phyloP scores from a whole-genome alignment of 805 yeast species.

The Zygoascus bituminiphila region DNA sequence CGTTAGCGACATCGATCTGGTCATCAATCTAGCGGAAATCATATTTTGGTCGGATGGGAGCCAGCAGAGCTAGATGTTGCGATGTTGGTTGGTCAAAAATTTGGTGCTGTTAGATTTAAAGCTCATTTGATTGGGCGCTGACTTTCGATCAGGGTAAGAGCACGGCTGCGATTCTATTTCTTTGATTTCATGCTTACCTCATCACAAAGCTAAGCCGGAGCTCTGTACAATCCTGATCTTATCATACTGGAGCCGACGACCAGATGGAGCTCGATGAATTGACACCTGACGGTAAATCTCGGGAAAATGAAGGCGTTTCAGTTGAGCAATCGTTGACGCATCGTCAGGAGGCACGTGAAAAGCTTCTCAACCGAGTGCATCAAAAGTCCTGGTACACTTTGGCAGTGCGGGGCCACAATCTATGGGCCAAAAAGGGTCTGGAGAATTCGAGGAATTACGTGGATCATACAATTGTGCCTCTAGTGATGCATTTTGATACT shows the following conservation, averaged over 20 bases:
- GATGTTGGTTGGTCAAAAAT: neutral
- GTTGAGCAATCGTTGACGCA: neutral
- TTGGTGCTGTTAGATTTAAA: neutral
- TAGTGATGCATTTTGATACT: conserved; percentile 5
- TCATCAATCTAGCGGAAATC: neutral
- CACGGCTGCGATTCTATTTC: neutral
- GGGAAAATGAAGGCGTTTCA: neutral
- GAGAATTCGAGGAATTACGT: conserved; percentile 3
- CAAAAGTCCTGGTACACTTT: conserved; percentile 4
- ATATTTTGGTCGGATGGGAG: no score
- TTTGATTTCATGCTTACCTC: no score
- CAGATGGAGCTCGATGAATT: neutral
- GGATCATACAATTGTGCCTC: conserved; percentile 6
- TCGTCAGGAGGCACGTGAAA: neutral
- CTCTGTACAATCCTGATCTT: no score
- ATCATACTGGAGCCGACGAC: no score
- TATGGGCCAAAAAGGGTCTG: conserved; percentile 2
- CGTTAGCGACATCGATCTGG: neutral
- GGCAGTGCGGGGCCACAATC: conserved; percentile 2
- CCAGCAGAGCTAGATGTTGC: no score
- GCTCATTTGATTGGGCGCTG: neutral
- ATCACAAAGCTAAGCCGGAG: no score
- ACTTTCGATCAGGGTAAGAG: neutral
- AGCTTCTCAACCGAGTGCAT: neutral
- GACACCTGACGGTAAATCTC: neutral